These are phyloP conservation scores for Agaricus subrufescens DNA, from an alignment of 768 basidiomycete species.

Conservation along the genomic window DNA sequence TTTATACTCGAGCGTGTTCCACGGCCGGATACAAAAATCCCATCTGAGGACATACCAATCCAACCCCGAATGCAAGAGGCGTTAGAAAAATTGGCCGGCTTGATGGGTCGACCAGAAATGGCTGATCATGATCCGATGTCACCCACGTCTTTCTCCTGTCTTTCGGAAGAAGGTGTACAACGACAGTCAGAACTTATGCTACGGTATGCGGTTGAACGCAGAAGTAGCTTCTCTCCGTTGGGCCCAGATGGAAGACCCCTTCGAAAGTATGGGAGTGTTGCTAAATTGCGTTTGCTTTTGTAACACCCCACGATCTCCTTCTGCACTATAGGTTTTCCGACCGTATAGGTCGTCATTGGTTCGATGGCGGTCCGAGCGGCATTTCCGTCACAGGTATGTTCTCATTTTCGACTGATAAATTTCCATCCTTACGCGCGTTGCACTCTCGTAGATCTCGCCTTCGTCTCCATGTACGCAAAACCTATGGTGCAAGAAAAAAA, in stretches of 20 bases:
- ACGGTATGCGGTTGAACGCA: constrained; percentile 40
- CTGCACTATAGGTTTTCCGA: constrained; percentile 44
- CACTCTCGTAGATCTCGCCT: not conserved
- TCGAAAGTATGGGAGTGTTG: constrained; percentile 44
- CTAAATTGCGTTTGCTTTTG: constrained; percentile 1
- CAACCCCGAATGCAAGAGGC: constrained; percentile 53
- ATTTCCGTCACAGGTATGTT: constrained; percentile 49
- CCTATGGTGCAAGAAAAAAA: not conserved
- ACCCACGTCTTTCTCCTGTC: constrained; percentile 63
- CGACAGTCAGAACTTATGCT: constrained; percentile 46
- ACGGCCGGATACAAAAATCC: constrained; percentile 42
- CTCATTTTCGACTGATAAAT: not conserved
- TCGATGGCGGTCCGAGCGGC: constrained; percentile 50
- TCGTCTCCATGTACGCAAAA: not conserved
- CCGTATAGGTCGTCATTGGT: constrained; percentile 56
- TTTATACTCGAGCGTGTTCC: constrained; percentile 54
- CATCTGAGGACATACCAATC: constrained; percentile 26
- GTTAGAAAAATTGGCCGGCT: constrained; percentile 45
- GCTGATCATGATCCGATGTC: constrained; percentile 51
- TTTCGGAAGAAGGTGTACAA: constrained; percentile 45
- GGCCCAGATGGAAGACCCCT: constrained; percentile 53
- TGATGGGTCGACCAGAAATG: constrained; percentile 42
- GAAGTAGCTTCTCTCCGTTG: constrained; percentile 50
- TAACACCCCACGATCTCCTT: constrained; percentile 1
- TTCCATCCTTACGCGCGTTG: not conserved